phyloP scores from a whole-genome alignment of 2,329 filamentous ascomycete genomes.

The Piedraia hortae region DNA sequence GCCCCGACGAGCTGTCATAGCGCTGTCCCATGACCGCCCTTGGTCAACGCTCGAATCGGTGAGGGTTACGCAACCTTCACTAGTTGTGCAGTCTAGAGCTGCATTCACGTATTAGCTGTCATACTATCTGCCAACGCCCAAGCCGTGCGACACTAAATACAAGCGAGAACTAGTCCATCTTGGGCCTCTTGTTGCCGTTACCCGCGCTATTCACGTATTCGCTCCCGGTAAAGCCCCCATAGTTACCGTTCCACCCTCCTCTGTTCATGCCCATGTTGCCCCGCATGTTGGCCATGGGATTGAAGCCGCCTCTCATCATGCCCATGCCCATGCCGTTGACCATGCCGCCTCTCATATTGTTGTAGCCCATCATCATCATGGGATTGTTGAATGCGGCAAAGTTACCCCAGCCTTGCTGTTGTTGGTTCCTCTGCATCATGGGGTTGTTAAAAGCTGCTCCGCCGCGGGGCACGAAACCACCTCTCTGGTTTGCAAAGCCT shows the following conservation, averaged over 20 bases:
- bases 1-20: too few relatives aligned
- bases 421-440: constrained; percentile 2
- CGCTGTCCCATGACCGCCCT: too few relatives aligned
- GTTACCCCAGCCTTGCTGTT: constrained; percentile 2
- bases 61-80: too few relatives aligned
- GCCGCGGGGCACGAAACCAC: constrained; percentile 6
- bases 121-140: too few relatives aligned
- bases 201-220: too few relatives aligned
- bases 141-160: too few relatives aligned
- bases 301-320: constrained; percentile 7
- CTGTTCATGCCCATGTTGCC: constrained; percentile 20
- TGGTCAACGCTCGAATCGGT: too few relatives aligned
- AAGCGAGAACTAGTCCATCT: too few relatives aligned
- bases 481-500: constrained; percentile 9
- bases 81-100: too few relatives aligned
- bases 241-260: constrained; percentile 14
- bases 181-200: too few relatives aligned
- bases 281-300: constrained; percentile 8
- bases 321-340: constrained; percentile 3
- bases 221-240: constrained; percentile 12
- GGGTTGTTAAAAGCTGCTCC: constrained; percentile 3
- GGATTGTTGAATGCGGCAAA: constrained; percentile 2
- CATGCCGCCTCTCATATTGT: constrained; percentile 12
- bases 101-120: too few relatives aligned
- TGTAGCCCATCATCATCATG: constrained; percentile 5